Evolutionary conservation across 2,329 filamentous ascomycete genomes (phyloP), one percentile per base, ranked within the genome.

Genomic region (Neofusicoccum ribis): DNA sequence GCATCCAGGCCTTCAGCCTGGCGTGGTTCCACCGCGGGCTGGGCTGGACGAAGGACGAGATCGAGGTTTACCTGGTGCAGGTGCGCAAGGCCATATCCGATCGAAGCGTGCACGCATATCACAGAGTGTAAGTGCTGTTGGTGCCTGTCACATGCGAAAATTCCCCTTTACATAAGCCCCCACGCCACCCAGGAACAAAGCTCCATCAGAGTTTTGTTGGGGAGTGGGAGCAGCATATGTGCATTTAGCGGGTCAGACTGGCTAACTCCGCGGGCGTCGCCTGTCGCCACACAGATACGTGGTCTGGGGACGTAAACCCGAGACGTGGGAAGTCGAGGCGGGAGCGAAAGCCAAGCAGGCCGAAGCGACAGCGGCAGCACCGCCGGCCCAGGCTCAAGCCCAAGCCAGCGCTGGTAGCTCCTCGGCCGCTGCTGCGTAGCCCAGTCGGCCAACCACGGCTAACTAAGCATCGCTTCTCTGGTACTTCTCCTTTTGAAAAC

Each of bases 61-160:
- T 81, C 9, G 76, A 80, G 47, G 78, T 82, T 15, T 79, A 81
- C 50, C 70, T 82, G n/a, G 79, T 80, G 3, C 71, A 78, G 58
- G 73, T 82, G 5, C 69, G 79, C 44, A 78, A 77, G 56, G 73
- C 80, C 12, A 71, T 80, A 34, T 69, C 68, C 0, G 77, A 80
- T 61, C 73, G 72, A 20, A 77, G 69, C 39, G 74, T 80, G 8
- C 79, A 81, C 67, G 77, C 72, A 9, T 81, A 78, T 65, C 78
- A 79, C 65, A 78, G 78, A 65, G 72, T 79, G 79, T 80, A 72
- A 72, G 78, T 71, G 44, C 49, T 34, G 60, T 23, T 17, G 31
- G 36, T n/a, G 7, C 11, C 43, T 11, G 6, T 37, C 36, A 61
- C 43, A 50, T 49, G 58, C 31, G 9, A 20, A 2, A 2, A 17